Evolutionary conservation across 176 grass and related monocot species (phyloP).

Genomic region (Bolboschoenus planiculmis): DNA sequence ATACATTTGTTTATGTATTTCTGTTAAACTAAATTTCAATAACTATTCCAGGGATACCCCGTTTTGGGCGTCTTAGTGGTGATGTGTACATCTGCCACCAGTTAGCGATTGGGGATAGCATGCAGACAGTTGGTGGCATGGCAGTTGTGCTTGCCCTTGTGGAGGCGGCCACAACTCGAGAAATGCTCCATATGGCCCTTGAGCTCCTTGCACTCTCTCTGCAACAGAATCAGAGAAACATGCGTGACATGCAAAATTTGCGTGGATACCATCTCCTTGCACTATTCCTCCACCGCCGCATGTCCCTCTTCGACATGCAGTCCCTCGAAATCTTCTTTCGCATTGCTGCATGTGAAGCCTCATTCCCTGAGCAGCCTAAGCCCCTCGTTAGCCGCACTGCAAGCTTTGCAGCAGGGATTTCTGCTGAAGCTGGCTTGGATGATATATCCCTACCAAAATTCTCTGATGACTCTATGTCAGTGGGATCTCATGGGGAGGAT

Average conservation of each 20-base stretch:
- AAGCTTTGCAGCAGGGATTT: constrained; percentile 61
- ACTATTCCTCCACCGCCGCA: constrained; percentile 76
- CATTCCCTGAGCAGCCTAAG: constrained; percentile 82
- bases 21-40: constrained; percentile 29
- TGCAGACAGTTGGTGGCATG: constrained; percentile 91
- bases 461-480: constrained; percentile 72
- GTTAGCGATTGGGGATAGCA: constrained; percentile 80
- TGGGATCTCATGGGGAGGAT: constrained; percentile 94
- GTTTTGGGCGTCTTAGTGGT: constrained; percentile 84
- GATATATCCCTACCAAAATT: constrained; percentile 83
- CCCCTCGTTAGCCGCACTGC: constrained; percentile 53
- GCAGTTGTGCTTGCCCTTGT: constrained; percentile 91
- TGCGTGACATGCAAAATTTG: constrained; percentile 87
- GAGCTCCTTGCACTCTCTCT: constrained; percentile 89
- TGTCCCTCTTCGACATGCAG: constrained; percentile 97
- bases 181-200: constrained; percentile 94
- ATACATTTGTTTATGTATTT: neutral
- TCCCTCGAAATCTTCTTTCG: constrained; percentile 96
- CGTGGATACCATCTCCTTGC: constrained; percentile 95
- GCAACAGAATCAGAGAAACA: constrained; percentile 83
- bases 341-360: constrained; percentile 99
- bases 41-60: constrained; percentile 75
- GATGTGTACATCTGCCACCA: constrained; percentile 96
- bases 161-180: constrained; percentile 82
- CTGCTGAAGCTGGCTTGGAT: constrained; percentile 62